Percentiles rank a stretch among this genome's conserved stretches.
Conservation (phyloP, 2,329 filamentous ascomycete genomes). For the Ceratocystis eucalypticola region DNA sequence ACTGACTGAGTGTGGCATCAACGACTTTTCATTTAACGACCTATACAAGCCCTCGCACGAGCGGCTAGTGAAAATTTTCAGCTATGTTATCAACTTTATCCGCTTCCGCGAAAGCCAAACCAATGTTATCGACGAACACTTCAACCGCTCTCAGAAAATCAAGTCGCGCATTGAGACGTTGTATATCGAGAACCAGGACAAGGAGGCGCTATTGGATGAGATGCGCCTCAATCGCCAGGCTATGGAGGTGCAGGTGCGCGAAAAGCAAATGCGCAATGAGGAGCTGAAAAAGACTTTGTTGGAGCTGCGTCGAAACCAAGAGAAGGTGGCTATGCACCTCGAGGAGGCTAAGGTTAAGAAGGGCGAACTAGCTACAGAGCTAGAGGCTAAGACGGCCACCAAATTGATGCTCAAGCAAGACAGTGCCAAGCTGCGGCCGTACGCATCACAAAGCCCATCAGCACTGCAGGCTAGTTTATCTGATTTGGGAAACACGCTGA, state of each 20-base stretch:
- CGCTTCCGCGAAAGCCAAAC: conserved; percentile 92
- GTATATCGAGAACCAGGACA: conserved; percentile 74
- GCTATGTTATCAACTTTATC: conserved; percentile 97
- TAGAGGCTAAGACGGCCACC: conserved; percentile 59
- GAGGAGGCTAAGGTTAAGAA: conserved; percentile 76
- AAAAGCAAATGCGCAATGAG: conserved; percentile 76
- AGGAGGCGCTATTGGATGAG: conserved; percentile 64
- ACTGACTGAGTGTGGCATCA: conserved; percentile 76
- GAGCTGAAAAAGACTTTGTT: conserved; percentile 71
- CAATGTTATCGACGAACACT: conserved; percentile 77
- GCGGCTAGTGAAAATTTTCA: conserved; percentile 87
- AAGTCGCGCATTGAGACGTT: conserved; percentile 79
- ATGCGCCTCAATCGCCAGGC: conserved; percentile 67
- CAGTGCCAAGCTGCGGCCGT: conserved; percentile 77
- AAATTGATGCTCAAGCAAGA: conserved; percentile 66
- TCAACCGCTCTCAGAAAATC: conserved; percentile 76
- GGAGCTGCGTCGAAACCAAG: conserved; percentile 68
- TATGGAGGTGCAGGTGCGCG: conserved; percentile 67
- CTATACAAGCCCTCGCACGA: conserved; percentile 82
- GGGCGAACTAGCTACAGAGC: conserved; percentile 52
- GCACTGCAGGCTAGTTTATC: conserved; percentile 68
- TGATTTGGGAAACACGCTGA: conserved; percentile 67
- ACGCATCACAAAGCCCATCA: conserved; percentile 77
- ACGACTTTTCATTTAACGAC: conserved; percentile 87
- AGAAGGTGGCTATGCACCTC: conserved; percentile 66